Conservation (phyloP, 257 asterid genomes). For the Osmanthus fragrans region DNA sequence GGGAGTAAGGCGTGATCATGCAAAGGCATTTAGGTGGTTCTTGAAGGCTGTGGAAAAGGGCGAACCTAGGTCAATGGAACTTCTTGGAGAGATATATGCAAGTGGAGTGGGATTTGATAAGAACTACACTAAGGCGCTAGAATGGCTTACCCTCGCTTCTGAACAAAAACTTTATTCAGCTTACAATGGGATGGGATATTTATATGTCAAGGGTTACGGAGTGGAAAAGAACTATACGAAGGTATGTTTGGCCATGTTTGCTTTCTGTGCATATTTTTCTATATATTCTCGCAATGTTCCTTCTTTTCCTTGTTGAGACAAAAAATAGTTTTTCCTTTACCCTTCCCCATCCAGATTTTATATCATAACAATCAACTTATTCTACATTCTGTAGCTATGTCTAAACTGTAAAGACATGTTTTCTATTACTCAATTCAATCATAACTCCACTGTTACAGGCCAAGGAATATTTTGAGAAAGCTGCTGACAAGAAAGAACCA, state of each 20-base stretch:
- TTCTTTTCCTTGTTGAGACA: not conserved
- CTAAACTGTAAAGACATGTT: not conserved
- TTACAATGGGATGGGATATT: conserved; percentile 97
- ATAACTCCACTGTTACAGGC: conserved; percentile 56
- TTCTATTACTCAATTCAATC: not conserved
- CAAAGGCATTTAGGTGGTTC: conserved; percentile 88
- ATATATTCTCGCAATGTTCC: not conserved
- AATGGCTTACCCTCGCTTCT: conserved; percentile 95
- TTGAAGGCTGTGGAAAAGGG: conserved; percentile 92
- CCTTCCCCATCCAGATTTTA: not conserved
- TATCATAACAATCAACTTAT: not conserved
- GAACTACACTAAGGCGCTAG: conserved; percentile 88
- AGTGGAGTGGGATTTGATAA: conserved; percentile 97
- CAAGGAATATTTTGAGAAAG: conserved; percentile 90
- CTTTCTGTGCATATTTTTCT: not conserved
- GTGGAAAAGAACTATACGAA: conserved; percentile 87
- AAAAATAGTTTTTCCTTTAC: too few relatives aligned
- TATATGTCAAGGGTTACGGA: conserved; percentile 93
- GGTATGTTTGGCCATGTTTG: conserved; percentile 36
- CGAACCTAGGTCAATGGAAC: conserved; percentile 96
- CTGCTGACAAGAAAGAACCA: conserved; percentile 85
- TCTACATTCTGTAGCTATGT: not conserved
- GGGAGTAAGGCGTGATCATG: conserved; percentile 92
- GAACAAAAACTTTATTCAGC: conserved; percentile 87
- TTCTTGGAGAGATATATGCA: conserved; percentile 96